Base-by-base conservation (phyloP, 2,329 filamentous ascomycete genomes). In the Ophiostoma triangulosporum region DNA sequence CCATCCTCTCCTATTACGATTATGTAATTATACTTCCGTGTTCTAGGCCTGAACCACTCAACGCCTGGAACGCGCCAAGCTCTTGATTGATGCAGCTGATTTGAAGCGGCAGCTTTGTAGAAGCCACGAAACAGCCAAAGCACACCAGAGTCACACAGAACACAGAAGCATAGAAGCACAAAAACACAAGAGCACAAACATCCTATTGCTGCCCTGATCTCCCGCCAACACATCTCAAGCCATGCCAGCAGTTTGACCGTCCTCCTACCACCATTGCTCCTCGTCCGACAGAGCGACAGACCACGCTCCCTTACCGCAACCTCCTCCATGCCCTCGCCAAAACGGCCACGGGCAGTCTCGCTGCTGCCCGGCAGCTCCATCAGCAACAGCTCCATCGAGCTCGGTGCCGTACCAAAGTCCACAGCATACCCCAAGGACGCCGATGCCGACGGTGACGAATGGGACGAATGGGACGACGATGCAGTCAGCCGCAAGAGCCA, bases 391-490 rank as follows among this genome's bases (percentile, higher is more conserved):
- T 70, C 72, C 57, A 76, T 80, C 60, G 76, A 80, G 68, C 79
- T 80, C 75, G 75, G 73, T 57, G 66, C 74, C 35, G 69, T 80
- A 57, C 63, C 64, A 36, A 66, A 24, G n/a, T 8, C 14, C 20
- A 9, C 45, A 43, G 8, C 38, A 12, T 17, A 32, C 29, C 24
- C 22, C 17, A 26, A 51, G 29, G 83, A 88, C 59, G 85, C 84
- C 48, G 66, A 86, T 20, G 6, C 35, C 17, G 27, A 24, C 50
- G 27, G 6, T 60, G 83, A 88, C 58, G 86, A 85, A 43, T 67
- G 86, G 35, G 80, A 86, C 57, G 86, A 91, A 61, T 90, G 96
- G 63, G 90, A 95, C 69, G 90, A 96, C 73, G 86, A 86, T 2
- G 89, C 17, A 2, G 11, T 9, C 27, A 89, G 31, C 14, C 46